Percentiles rank a stretch among this genome's conserved stretches.
Conservation (phyloP, 2,329 filamentous ascomycete genomes). For the Lachnellula suecica region DNA sequence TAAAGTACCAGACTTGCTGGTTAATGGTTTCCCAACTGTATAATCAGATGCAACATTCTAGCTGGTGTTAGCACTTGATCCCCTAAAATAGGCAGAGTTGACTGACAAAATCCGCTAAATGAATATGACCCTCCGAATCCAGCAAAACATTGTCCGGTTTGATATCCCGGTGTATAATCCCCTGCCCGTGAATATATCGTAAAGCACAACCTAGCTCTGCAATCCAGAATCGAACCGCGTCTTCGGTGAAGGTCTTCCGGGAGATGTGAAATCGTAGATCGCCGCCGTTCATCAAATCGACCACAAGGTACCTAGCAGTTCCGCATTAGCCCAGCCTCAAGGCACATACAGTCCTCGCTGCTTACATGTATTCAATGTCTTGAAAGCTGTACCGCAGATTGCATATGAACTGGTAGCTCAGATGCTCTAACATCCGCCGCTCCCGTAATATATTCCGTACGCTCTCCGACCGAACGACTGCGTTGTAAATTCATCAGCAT, state of each 20-base stretch:
- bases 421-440: slow-evolving; percentile 94
- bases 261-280: slow-evolving; percentile 98
- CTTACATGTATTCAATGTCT: slow-evolving; percentile 97
- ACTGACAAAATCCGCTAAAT: slow-evolving; percentile 94
- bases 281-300: slow-evolving; percentile 97
- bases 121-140: slow-evolving; percentile 88
- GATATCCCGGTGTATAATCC: slow-evolving; percentile 87
- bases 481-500: slow-evolving; percentile 23
- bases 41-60: slow-evolving; percentile 97
- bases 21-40: slow-evolving; percentile 75
- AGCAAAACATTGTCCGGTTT: slow-evolving; percentile 91
- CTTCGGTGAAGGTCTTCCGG: slow-evolving; percentile 95
- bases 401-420: slow-evolving; percentile 97
- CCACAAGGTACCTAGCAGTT: slow-evolving; percentile 72
- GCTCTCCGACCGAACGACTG: slow-evolving; percentile 95
- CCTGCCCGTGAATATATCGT: slow-evolving; percentile 80
- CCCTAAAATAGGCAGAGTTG: slow-evolving; percentile 1
- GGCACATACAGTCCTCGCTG: slow-evolving; percentile 12
- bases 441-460: slow-evolving; percentile 98
- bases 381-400: slow-evolving; percentile 99
- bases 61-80: slow-evolving; percentile 34
- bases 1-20: slow-evolving; percentile 94
- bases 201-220: slow-evolving; percentile 90
- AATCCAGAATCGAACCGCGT: slow-evolving; percentile 96
- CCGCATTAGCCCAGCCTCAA: slow-evolving; percentile 5